These are phyloP conservation scores for Fusarium buharicum DNA, from an alignment of 2,329 filamentous ascomycete genomes.

Conservation along the genomic window DNA sequence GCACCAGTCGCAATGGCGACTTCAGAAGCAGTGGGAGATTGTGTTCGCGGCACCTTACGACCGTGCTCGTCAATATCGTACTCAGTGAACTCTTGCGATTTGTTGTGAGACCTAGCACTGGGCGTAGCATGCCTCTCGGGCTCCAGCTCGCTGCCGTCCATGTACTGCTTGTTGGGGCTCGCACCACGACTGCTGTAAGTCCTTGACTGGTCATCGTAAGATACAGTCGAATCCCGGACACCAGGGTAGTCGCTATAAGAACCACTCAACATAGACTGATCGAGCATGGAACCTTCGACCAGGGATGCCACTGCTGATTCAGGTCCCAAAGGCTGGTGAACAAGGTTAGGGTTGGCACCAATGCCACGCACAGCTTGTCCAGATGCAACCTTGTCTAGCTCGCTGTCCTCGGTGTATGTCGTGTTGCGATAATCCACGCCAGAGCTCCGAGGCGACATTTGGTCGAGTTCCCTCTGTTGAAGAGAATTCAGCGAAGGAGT, in stretches of 20 bases:
- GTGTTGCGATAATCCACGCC: slow-evolving; percentile 65
- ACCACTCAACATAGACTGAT: slow-evolving; percentile 72
- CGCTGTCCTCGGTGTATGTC: slow-evolving; percentile 63
- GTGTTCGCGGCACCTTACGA: slow-evolving; percentile 61
- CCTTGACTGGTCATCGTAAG: slow-evolving; percentile 47
- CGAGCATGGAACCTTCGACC: slow-evolving; percentile 76
- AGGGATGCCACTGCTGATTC: slow-evolving; percentile 93
- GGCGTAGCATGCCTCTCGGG: slow-evolving; percentile 57
- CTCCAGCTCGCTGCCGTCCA: slow-evolving; percentile 52
- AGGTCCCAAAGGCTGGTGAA: slow-evolving; percentile 76
- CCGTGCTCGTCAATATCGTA: slow-evolving; percentile 69
- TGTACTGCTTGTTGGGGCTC: slow-evolving; percentile 57
- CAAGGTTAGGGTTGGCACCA: slow-evolving; percentile 78
- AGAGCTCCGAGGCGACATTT: slow-evolving; percentile 63
- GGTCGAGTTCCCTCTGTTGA: slow-evolving; percentile 63
- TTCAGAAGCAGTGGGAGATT: slow-evolving; percentile 66
- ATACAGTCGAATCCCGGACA: slow-evolving; percentile 53
- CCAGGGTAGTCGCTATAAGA: slow-evolving; percentile 62
- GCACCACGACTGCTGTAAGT: slow-evolving; percentile 49
- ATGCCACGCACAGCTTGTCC: slow-evolving; percentile 77
- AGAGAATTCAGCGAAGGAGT: slow-evolving; percentile 52
- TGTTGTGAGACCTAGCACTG: slow-evolving; percentile 51
- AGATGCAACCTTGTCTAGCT: slow-evolving; percentile 68
- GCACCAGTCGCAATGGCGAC: slow-evolving; percentile 67
- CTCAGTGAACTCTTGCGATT: slow-evolving; percentile 61